These are phyloP conservation scores for Penicillium sp. DNA, from an alignment of 2,329 filamentous ascomycete genomes.

Conservation along the genomic window DNA sequence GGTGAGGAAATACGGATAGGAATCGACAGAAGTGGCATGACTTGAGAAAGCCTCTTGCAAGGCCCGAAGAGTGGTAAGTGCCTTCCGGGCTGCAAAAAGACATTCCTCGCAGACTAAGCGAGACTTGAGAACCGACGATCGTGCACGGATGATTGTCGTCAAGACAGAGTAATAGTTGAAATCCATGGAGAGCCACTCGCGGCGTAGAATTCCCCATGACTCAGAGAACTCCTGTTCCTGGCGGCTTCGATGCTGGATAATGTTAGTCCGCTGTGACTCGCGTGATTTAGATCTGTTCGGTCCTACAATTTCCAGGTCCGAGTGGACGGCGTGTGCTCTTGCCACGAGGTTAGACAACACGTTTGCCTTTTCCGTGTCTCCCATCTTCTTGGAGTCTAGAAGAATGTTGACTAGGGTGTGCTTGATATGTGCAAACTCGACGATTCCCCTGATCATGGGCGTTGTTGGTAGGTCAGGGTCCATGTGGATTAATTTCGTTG, in stretches of 20 bases:
- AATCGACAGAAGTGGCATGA: slow-evolving; percentile 17
- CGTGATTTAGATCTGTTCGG: background rate
- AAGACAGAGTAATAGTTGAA: slow-evolving; percentile 29
- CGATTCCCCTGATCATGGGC: slow-evolving; percentile 21
- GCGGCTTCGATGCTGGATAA: slow-evolving; percentile 14
- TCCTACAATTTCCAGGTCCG: slow-evolving; percentile 22
- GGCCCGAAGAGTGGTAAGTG: slow-evolving; percentile 22
- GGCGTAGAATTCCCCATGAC: slow-evolving; percentile 17
- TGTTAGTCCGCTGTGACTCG: background rate
- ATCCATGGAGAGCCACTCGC: slow-evolving; percentile 27
- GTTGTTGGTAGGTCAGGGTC: slow-evolving; percentile 24
- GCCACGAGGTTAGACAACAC: slow-evolving; percentile 24
- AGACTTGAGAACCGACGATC: slow-evolving; percentile 29
- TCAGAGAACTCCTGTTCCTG: slow-evolving; percentile 20
- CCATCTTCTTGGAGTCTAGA: slow-evolving; percentile 21
- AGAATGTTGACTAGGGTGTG: slow-evolving; percentile 16
- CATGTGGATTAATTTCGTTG: slow-evolving; percentile 22
- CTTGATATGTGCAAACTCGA: slow-evolving; percentile 24
- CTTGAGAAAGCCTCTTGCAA: slow-evolving; percentile 23
- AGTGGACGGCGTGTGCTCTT: slow-evolving; percentile 22
- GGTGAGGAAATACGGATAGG: slow-evolving; percentile 28
- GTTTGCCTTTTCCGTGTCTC: slow-evolving; percentile 23
- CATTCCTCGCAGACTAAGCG: slow-evolving; percentile 28
- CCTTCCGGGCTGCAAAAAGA: slow-evolving; percentile 26
- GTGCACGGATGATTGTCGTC: slow-evolving; percentile 27